phyloP scores from a whole-genome alignment of 2,329 filamentous ascomycete genomes.

The Fusarium azukiicola region DNA sequence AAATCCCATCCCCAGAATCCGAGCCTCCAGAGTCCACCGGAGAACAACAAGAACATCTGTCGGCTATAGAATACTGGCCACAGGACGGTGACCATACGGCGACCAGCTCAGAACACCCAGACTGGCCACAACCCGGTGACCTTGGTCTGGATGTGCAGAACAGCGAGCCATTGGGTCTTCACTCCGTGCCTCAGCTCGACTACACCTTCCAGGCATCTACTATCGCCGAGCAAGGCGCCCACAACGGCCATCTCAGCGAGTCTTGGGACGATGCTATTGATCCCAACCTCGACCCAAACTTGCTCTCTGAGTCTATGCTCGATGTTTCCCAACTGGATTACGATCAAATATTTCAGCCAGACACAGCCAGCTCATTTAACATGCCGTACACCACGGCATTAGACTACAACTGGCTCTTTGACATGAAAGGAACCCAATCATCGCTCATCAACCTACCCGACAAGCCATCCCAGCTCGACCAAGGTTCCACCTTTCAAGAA shows the following conservation, averaged over 20 bases:
- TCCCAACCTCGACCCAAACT: constrained; percentile 30
- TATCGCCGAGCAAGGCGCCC: background rate
- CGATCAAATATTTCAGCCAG: constrained; percentile 78
- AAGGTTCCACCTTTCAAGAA: constrained; percentile 26
- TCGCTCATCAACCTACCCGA: constrained; percentile 20
- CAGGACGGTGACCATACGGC: constrained; percentile 7
- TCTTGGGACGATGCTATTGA: constrained; percentile 39
- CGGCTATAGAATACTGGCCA: background rate
- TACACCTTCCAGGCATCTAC: constrained; percentile 1
- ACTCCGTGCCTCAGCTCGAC: background rate
- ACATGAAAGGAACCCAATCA: constrained; percentile 61
- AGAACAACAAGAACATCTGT: constrained; percentile 18
- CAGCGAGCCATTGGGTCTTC: constrained; percentile 23
- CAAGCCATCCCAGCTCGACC: constrained; percentile 10
- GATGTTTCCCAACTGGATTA: constrained; percentile 56
- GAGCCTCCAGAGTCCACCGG: constrained; percentile 27
- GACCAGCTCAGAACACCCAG: background rate
- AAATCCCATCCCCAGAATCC: constrained; percentile 32
- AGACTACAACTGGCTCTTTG: constrained; percentile 83
- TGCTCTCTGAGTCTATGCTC: constrained; percentile 25
- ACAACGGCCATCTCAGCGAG: constrained; percentile 17
- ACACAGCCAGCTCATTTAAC: constrained; percentile 83
- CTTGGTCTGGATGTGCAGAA: constrained; percentile 9
- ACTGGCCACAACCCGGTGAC: constrained; percentile 1
- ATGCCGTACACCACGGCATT: constrained; percentile 82